Percentiles rank a stretch among this genome's conserved stretches.
phyloP scores from a whole-genome alignment of 2,329 filamentous ascomycete species.

The Volutella citrinella region DNA sequence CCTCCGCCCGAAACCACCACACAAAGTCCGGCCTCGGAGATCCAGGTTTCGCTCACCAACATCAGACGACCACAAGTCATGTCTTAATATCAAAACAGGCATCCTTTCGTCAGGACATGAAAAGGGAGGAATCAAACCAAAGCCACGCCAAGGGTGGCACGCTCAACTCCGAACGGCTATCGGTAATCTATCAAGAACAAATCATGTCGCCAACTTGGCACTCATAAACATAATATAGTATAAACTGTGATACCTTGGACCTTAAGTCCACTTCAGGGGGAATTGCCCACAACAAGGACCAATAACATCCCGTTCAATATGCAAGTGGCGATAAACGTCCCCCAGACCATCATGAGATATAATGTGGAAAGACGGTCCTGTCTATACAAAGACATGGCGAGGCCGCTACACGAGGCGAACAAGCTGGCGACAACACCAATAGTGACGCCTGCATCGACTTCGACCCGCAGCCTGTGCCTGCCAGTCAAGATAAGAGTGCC shows the following conservation, averaged over 20 bases:
- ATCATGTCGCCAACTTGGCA: conserved; percentile 6
- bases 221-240: background rate
- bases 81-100: too few species aligned
- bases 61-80: too few species aligned
- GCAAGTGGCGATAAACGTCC: conserved; percentile 35
- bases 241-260: background rate
- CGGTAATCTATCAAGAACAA: too few species aligned
- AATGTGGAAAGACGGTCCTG: conserved; percentile 40
- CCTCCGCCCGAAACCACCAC: too few species aligned
- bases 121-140: too few species aligned
- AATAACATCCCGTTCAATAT: conserved; percentile 43
- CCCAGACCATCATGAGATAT: conserved; percentile 41
- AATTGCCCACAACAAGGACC: conserved; percentile 39
- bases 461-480: conserved; percentile 61
- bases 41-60: too few species aligned
- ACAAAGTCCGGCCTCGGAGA: too few species aligned
- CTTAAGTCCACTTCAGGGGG: conserved; percentile 23
- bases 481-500: conserved; percentile 66
- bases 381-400: conserved; percentile 57
- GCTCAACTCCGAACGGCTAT: too few species aligned
- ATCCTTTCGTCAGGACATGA: too few species aligned
- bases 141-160: too few species aligned
- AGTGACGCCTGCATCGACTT: conserved; percentile 71
- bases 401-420: conserved; percentile 58
- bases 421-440: conserved; percentile 67